Evolutionary conservation across 805 yeast species (phyloP), one percentile per base, ranked within the genome.

Genomic region (Kluyveromyces lactis): DNA sequence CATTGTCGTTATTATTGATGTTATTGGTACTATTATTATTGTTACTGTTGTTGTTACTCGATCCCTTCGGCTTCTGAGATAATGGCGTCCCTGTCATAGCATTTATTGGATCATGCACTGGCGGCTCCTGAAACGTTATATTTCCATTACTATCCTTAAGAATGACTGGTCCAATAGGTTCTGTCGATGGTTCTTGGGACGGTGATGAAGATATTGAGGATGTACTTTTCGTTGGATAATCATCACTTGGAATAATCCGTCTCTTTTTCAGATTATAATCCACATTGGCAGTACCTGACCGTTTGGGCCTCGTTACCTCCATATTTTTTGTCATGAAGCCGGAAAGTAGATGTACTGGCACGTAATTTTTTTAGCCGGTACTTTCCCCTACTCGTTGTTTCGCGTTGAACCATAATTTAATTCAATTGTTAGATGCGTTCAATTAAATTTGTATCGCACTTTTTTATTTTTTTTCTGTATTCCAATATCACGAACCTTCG

Each of bases 71-170:
- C 43, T 47, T 53, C 42, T 42, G 42, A 35, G 30, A 15, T 36
- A 86, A 60, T 3, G 92, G 81, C 30, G 77, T 67, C 2, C 96
- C 95, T 0, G 90, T 80, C 28, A 76, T 75, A 9, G 72, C 69
- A 31, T 84, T 77, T 9, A 63, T 56, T 0, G 81, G 77, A 27
- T 67, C 71, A 1, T 75, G 71, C 26, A 69, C 56, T 13, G 67
- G 68, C 2, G 89, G 87, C 50, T 85, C 92, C 16, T 64, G 56
- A 23, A 56, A 58, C 17, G 39, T 41, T 26, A 48, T 40, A 5
- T 46, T 41, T 18, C 59, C 59, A n/a, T 48, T 39, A 10, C 46
- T 31, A 37, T 50, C 50, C 11, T 18, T 34, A 5, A 26, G 15
- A 15, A 34, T 34, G 27, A 34, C 37, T 11, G 37, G 30, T 12